These are phyloP conservation scores for Arctostaphylos glauca DNA, from an alignment of 148 eudicot species.

Conservation along the genomic window DNA sequence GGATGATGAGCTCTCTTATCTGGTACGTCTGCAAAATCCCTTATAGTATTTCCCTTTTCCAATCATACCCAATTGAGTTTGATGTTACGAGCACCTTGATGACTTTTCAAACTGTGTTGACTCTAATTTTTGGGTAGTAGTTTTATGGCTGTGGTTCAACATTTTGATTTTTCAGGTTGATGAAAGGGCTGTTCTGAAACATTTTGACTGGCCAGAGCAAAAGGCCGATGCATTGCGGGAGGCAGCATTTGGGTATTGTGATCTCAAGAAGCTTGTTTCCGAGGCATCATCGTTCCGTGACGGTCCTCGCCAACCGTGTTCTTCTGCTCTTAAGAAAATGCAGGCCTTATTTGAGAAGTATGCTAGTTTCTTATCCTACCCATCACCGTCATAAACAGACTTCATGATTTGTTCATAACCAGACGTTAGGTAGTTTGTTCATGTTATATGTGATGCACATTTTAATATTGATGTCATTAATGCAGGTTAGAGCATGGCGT, in stretches of 20 bases:
- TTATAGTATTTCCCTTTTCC: not conserved
- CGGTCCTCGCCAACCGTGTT: slow-evolving; percentile 70
- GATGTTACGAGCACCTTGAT: not conserved
- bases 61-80: not conserved
- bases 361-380: not conserved
- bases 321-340: slow-evolving; percentile 85
- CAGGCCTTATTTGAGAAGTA: slow-evolving; percentile 94
- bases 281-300: slow-evolving; percentile 68
- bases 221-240: slow-evolving; percentile 94
- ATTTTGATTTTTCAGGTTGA: slow-evolving; percentile 53
- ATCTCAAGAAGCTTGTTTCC: slow-evolving; percentile 83
- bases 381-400: not conserved
- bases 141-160: not conserved
- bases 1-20: slow-evolving; percentile 87
- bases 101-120: not conserved
- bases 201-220: slow-evolving; percentile 93
- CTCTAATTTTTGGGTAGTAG: not conserved
- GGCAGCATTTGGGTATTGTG: slow-evolving; percentile 94
- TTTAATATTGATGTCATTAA: not conserved
- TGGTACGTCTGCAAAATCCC: slow-evolving; percentile 44
- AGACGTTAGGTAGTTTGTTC: too few species aligned
- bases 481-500: slow-evolving; percentile 87
- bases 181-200: slow-evolving; percentile 95
- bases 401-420: not conserved
- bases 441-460: too few species aligned